A percentile compares a stretch with the other conserved stretches of the same genome.
phyloP scores from a whole-genome alignment of 495 filamentous ascomycete species.

The Aspergillus wentii region DNA sequence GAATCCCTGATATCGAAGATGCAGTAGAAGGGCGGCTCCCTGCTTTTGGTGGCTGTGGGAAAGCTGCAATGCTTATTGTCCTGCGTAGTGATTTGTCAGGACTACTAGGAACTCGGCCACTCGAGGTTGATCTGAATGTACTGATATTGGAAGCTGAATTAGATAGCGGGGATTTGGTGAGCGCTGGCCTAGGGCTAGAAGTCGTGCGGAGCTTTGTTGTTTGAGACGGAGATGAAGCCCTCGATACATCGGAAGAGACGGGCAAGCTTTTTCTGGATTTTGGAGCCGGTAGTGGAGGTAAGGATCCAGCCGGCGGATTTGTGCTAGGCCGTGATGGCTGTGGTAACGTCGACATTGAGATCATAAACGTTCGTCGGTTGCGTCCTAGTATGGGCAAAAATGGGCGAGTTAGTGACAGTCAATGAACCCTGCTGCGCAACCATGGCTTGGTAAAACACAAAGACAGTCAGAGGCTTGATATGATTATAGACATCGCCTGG shows the following conservation, averaged over 20 bases:
- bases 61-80: constrained; percentile 84
- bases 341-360: too few species aligned
- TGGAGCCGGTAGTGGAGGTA: constrained; percentile 65
- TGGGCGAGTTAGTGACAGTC: too few species aligned
- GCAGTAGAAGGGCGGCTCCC: constrained; percentile 43
- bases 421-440: too few species aligned
- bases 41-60: constrained; percentile 80
- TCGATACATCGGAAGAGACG: constrained; percentile 38
- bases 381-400: too few species aligned
- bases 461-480: too few species aligned
- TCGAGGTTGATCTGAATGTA: constrained; percentile 36
- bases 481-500: too few species aligned
- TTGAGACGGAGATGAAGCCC: constrained; percentile 35
- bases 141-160: constrained; percentile 36
- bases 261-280: constrained; percentile 64
- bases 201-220: constrained; percentile 59
- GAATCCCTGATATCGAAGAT: constrained; percentile 28
- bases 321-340: constrained; percentile 56
- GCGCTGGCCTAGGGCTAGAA: constrained; percentile 52
- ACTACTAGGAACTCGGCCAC: constrained; percentile 28
- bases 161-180: constrained; percentile 46
- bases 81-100: constrained; percentile 68
- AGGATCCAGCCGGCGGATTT: constrained; percentile 58
- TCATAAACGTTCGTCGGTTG: too few species aligned
- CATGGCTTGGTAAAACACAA: too few species aligned